Base-by-base conservation (phyloP, 1,284 basidiomycete species). In the Puccinia horiana region DNA sequence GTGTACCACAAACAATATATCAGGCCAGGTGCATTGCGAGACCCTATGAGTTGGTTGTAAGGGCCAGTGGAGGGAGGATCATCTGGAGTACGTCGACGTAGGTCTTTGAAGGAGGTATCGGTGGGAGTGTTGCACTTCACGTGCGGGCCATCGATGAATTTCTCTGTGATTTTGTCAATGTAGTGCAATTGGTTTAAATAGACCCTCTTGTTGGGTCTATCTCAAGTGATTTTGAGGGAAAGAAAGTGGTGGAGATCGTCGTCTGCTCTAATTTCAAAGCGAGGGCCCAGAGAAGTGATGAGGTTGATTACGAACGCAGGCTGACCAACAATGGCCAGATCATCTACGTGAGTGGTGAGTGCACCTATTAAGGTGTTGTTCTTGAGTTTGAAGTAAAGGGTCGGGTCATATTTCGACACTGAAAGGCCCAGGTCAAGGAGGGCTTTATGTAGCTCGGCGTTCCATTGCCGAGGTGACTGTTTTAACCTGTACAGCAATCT, bases 391-490 rank as follows among this genome's bases (percentile, higher is more conserved):
- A 49, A 73, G 23, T 73, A 73, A 5, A 73, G n/a, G 6, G 70
- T 73, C 8, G 42, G 70, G 40, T 73, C 47, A 35, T 73, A 52
- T 29, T n/a, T 26, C 8, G 54, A 58, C 20, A n/a, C n/a, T 6
- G 18, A 26, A 1, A 35, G 32, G 14, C 70, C 70, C 4, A 52
- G 1, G 12, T 35, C 26, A 23, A 73, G 42, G 9, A 73, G 70
- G 26, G 70, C 70, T 2, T 9, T 2, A 26, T 73, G 70, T 4
- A 73, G 70, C 44, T 73, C 70, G 4, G 6, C 29, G 54, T 52
- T 74, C 72, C 72, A 74, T 18, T 52, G 35, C 1, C 32, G 44
- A 6, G 72, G 72, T 26, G 69, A 72, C 35, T 72, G 32, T 72
- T 72, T 72, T 4, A 72, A 16, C 1, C 70, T 42, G 20, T 73